Conservation (phyloP, 805 yeast genomes). For the Metschnikowia gruessii region DNA sequence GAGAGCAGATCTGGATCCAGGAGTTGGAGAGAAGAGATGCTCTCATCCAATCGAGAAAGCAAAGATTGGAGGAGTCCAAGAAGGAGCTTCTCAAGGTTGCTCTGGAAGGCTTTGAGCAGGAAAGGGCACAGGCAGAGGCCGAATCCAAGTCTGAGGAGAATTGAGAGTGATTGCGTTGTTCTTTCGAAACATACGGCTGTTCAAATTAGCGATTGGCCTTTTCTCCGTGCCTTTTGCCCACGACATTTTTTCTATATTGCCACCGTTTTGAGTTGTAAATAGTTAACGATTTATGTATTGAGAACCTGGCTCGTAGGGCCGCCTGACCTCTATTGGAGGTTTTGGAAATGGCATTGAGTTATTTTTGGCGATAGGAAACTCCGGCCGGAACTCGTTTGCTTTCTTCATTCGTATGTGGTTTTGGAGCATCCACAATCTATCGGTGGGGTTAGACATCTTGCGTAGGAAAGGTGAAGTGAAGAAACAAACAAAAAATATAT, state of each 20-base stretch:
- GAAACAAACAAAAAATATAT: no score
- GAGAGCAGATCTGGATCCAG: conserved; percentile 87
- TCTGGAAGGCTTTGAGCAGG: conserved; percentile 31
- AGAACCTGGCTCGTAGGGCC: background rate
- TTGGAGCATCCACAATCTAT: conserved; percentile 20
- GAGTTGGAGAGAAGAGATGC: conserved; percentile 85
- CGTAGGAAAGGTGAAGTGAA: no score
- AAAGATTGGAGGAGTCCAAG: conserved; percentile 58
- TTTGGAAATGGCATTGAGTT: background rate
- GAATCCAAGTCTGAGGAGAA: background rate
- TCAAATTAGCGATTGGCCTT: no score
- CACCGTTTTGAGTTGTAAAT: conserved; percentile 5
- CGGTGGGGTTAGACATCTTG: conserved; percentile 16
- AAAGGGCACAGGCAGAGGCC: conserved; percentile 7
- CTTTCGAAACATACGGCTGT: background rate
- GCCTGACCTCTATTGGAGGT: background rate
- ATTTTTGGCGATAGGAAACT: conserved; percentile 15
- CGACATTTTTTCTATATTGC: background rate
- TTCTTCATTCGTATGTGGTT: conserved; percentile 16
- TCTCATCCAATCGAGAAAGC: conserved; percentile 63
- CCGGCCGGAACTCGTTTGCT: conserved; percentile 18
- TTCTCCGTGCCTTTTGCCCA: background rate
- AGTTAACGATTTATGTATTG: conserved; percentile 9
- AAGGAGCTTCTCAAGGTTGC: conserved; percentile 39
- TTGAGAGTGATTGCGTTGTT: background rate